Percentiles rank a stretch among this genome's conserved stretches.
These are phyloP conservation scores for Talaromyces funiculosus DNA, from an alignment of 2,329 filamentous ascomycete species.

Conservation along the genomic window DNA sequence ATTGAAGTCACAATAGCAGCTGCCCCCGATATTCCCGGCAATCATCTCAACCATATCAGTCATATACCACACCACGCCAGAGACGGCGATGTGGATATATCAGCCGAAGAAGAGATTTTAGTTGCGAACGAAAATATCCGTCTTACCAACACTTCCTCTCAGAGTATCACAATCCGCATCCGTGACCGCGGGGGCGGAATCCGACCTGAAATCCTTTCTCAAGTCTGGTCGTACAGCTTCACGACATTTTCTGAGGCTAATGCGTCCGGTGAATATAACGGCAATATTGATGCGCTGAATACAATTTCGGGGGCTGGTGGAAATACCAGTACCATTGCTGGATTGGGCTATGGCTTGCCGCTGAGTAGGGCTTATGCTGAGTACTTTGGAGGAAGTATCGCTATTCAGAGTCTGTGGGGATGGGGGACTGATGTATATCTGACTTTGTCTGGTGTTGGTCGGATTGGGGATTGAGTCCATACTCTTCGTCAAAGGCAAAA, in stretches of 20 bases:
- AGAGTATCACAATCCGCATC: slow-evolving; percentile 91
- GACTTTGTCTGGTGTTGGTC: slow-evolving; percentile 56
- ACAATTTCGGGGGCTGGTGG: slow-evolving; percentile 67
- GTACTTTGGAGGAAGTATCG: slow-evolving; percentile 94
- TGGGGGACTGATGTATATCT: slow-evolving; percentile 74
- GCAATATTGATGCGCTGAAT: slow-evolving; percentile 63
- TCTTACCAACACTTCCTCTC: slow-evolving; percentile 45
- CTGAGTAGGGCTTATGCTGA: slow-evolving; percentile 90
- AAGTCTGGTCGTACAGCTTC: slow-evolving; percentile 97
- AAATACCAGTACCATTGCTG: slow-evolving; percentile 79
- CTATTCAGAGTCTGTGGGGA: slow-evolving; percentile 89
- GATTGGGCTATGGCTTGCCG: slow-evolving; percentile 86
- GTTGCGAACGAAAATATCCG: slow-evolving; percentile 30
- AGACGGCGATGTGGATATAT: slow-evolving; percentile 16
- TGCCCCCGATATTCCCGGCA: slow-evolving; percentile 47
- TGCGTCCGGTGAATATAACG: slow-evolving; percentile 44
- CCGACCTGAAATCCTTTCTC: slow-evolving; percentile 69
- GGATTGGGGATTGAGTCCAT: slow-evolving; percentile 29
- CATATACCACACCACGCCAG: slow-evolving; percentile 41
- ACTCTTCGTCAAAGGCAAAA: neutral
- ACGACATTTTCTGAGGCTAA: slow-evolving; percentile 80
- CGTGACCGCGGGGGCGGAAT: slow-evolving; percentile 95
- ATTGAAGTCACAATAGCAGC: slow-evolving; percentile 89
- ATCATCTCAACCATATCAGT: slow-evolving; percentile 23
- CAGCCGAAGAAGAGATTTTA: slow-evolving; percentile 20